A percentile compares a stretch with the other conserved stretches of the same genome.
Conservation (phyloP, 2,329 filamentous ascomycete species). For the Penicillium sp. region DNA sequence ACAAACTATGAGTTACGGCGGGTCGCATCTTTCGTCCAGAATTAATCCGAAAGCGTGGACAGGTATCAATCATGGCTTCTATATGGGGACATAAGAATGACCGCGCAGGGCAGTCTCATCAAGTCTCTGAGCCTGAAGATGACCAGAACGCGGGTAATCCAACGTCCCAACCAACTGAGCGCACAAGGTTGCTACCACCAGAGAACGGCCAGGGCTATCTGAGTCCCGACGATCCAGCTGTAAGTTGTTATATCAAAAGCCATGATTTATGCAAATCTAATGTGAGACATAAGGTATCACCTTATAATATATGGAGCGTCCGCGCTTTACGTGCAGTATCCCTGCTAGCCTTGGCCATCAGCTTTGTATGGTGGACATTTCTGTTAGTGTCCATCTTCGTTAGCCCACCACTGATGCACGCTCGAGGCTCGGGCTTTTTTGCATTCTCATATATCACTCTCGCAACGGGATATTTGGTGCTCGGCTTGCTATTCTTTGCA, state of each 20-base stretch:
- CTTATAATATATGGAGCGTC: slow-evolving; percentile 93
- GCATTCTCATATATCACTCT: slow-evolving; percentile 81
- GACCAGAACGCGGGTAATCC: slow-evolving; percentile 1
- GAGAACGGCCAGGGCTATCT: slow-evolving; percentile 12
- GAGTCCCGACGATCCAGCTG: slow-evolving; percentile 25
- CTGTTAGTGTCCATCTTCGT: slow-evolving; percentile 88
- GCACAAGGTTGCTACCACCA: slow-evolving; percentile 15
- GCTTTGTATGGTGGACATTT: slow-evolving; percentile 89
- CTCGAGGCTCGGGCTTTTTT: slow-evolving; percentile 88
- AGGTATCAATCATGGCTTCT: slow-evolving; percentile 10
- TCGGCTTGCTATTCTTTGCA: slow-evolving; percentile 82
- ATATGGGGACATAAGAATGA: slow-evolving; percentile 12
- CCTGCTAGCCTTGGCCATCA: slow-evolving; percentile 70
- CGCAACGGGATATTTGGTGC: slow-evolving; percentile 71
- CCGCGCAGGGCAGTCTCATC: not conserved
- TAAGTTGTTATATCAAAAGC: slow-evolving; percentile 1
- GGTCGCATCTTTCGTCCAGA: not conserved
- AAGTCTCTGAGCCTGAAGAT: not conserved
- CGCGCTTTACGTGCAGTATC: slow-evolving; percentile 77
- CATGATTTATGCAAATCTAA: not conserved
- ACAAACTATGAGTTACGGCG: too few species aligned
- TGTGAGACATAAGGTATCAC: slow-evolving; percentile 58
- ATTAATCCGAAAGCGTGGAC: not conserved
- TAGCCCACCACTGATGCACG: slow-evolving; percentile 82
- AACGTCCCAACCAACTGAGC: slow-evolving; percentile 30